These are phyloP conservation scores for Aegilops umbellulata DNA, from an alignment of 176 grass and related monocot genomes.

Conservation along the genomic window DNA sequence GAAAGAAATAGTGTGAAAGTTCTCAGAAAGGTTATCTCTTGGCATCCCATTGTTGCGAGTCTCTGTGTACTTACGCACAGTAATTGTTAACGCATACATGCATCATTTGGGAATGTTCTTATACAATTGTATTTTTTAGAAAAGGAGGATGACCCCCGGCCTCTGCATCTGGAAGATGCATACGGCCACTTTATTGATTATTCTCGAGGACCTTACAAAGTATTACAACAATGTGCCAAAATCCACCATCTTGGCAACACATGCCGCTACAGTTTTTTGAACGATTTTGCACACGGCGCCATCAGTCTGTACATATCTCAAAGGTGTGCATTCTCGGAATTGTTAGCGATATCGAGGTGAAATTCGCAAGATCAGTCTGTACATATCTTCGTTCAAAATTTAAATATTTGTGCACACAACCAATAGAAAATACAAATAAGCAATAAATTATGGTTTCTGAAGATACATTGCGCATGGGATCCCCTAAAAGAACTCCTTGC, in stretches of 20 bases:
- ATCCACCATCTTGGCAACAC: too few species aligned
- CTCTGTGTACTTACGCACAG: not conserved
- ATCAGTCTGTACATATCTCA: not conserved
- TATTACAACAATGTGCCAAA: too few species aligned
- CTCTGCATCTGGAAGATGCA: too few species aligned
- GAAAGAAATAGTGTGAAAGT: not conserved
- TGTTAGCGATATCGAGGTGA: not conserved
- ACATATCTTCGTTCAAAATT: not conserved
- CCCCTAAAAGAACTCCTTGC: not conserved
- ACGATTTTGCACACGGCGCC: not conserved
- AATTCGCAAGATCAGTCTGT: not conserved
- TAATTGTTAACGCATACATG: not conserved
- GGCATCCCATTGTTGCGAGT: slow-evolving; percentile 10
- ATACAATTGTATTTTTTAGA: not conserved
- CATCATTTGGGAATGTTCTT: not conserved
- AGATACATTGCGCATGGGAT: not conserved
- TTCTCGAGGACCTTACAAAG: too few species aligned
- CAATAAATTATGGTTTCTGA: not conserved
- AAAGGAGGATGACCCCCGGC: too few species aligned
- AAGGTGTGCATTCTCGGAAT: not conserved
- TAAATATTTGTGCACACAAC: not conserved
- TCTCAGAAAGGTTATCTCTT: not conserved
- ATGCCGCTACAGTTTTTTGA: not conserved
- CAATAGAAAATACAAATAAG: not conserved
- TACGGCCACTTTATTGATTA: too few species aligned